Evolutionary conservation across 805 yeast species (phyloP).

Genomic region (Helenozyma rhizophorensis): DNA sequence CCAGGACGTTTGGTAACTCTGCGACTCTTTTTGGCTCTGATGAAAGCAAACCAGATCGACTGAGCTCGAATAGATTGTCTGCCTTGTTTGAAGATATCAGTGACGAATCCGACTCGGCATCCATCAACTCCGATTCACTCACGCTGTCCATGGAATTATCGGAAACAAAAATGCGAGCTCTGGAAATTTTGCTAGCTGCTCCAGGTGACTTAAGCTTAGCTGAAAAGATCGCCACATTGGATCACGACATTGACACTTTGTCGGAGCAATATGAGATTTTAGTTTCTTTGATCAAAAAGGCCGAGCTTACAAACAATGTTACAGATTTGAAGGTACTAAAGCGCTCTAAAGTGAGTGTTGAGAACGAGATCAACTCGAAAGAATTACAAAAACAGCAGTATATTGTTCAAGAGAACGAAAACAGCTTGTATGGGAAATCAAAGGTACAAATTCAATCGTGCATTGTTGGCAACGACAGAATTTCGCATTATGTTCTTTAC

Average conservation of each 20-base stretch:
- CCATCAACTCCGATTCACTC: slow-evolving; percentile 20
- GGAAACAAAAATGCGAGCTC: slow-evolving; percentile 11
- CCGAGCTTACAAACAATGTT: slow-evolving; percentile 76
- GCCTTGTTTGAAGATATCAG: slow-evolving; percentile 33
- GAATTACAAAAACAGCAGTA: slow-evolving; percentile 76
- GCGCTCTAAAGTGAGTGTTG: slow-evolving; percentile 63
- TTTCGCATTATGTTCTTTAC: slow-evolving; percentile 50
- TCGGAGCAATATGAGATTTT: slow-evolving; percentile 61
- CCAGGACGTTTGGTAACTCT: slow-evolving; percentile 25
- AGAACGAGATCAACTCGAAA: slow-evolving; percentile 67
- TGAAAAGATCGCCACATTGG: slow-evolving; percentile 61
- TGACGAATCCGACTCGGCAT: slow-evolving; percentile 32
- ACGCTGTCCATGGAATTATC: slow-evolving; percentile 3
- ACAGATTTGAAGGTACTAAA: slow-evolving; percentile 63
- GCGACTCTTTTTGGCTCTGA: too few relatives aligned
- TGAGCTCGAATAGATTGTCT: slow-evolving; percentile 20
- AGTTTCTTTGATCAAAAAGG: slow-evolving; percentile 67
- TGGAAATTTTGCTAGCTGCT: slow-evolving; percentile 51
- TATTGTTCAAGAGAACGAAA: slow-evolving; percentile 77
- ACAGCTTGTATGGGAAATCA: slow-evolving; percentile 67
- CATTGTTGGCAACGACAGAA: slow-evolving; percentile 54
- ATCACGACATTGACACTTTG: slow-evolving; percentile 53
- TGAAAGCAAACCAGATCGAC: too few relatives aligned
- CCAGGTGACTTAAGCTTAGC: slow-evolving; percentile 65
- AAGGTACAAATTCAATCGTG: slow-evolving; percentile 48